A percentile compares a stretch with the other conserved stretches of the same genome.
phyloP scores from a whole-genome alignment of 2,329 filamentous ascomycete genomes.

The Colletotrichum tropicale region DNA sequence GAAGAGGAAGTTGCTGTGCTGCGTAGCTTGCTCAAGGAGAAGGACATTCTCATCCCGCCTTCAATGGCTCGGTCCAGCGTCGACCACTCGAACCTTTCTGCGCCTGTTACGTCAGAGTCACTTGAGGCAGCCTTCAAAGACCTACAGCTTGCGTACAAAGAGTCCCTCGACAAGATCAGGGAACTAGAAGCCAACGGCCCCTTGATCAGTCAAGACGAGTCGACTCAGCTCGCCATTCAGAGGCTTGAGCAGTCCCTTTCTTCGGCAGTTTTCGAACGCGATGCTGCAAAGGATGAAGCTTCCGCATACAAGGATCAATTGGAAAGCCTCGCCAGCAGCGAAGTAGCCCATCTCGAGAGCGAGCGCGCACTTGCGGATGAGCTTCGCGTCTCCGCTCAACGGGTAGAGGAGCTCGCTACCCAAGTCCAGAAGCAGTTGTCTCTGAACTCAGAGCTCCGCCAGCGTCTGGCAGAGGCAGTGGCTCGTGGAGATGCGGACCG shows the following conservation, averaged over 20 bases:
- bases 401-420: slow-evolving; percentile 78
- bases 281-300: slow-evolving; percentile 71
- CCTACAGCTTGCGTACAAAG: slow-evolving; percentile 72
- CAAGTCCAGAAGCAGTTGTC: slow-evolving; percentile 82
- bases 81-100: neutral
- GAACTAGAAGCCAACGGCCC: slow-evolving; percentile 59
- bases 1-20: slow-evolving; percentile 92
- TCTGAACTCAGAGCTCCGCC: slow-evolving; percentile 76
- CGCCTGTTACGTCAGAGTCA: slow-evolving; percentile 70
- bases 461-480: slow-evolving; percentile 80
- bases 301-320: slow-evolving; percentile 66
- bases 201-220: slow-evolving; percentile 50
- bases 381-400: slow-evolving; percentile 73
- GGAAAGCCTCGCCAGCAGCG: slow-evolving; percentile 59
- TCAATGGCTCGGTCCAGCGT: slow-evolving; percentile 51
- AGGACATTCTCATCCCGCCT: slow-evolving; percentile 78
- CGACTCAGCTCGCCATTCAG: slow-evolving; percentile 65
- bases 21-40: slow-evolving; percentile 77
- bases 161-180: slow-evolving; percentile 71
- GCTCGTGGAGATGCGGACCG: slow-evolving; percentile 85
- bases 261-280: slow-evolving; percentile 72
- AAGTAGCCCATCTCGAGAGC: slow-evolving; percentile 60
- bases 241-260: slow-evolving; percentile 73
- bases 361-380: slow-evolving; percentile 72
- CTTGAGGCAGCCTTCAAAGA: slow-evolving; percentile 77